Percentiles rank a stretch among this genome's conserved stretches.
phyloP scores from a whole-genome alignment of 257 asterid genomes.

The Jacaranda copaia region DNA sequence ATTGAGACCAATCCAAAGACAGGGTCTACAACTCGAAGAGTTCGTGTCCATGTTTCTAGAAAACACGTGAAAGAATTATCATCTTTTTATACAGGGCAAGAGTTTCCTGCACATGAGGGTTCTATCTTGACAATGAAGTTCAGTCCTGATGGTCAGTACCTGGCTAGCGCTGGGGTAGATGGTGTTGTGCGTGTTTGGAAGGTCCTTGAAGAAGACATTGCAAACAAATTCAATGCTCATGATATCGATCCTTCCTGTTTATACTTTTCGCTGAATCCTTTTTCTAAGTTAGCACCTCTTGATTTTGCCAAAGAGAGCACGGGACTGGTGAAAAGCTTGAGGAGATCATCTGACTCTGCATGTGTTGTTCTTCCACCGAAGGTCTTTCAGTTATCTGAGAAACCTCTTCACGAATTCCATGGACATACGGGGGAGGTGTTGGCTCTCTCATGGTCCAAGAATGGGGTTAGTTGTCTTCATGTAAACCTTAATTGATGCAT shows the following conservation, averaged over 20 bases:
- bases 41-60: conserved; percentile 45
- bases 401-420: conserved; percentile 68
- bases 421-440: conserved; percentile 70
- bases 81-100: conserved; percentile 63
- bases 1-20: conserved; percentile 28
- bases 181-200: conserved; percentile 74
- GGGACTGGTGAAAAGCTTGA: conserved; percentile 38
- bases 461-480: conserved; percentile 60
- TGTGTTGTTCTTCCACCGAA: conserved; percentile 72
- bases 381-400: conserved; percentile 65
- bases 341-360: conserved; percentile 59
- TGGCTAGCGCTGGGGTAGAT: conserved; percentile 81
- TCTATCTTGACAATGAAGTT: conserved; percentile 76
- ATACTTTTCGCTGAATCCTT: conserved; percentile 55
- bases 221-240: conserved; percentile 38
- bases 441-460: conserved; percentile 78
- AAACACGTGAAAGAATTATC: conserved; percentile 65
- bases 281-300: conserved; percentile 55
- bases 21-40: conserved; percentile 39
- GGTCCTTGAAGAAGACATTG: conserved; percentile 60
- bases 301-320: conserved; percentile 43
- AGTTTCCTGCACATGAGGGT: conserved; percentile 73
- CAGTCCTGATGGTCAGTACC: conserved; percentile 67
- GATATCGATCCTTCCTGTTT: conserved; percentile 58
- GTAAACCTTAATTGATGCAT: neutral